phyloP scores from a whole-genome alignment of 2,329 filamentous ascomycete genomes.

The Penicillium italicum region DNA sequence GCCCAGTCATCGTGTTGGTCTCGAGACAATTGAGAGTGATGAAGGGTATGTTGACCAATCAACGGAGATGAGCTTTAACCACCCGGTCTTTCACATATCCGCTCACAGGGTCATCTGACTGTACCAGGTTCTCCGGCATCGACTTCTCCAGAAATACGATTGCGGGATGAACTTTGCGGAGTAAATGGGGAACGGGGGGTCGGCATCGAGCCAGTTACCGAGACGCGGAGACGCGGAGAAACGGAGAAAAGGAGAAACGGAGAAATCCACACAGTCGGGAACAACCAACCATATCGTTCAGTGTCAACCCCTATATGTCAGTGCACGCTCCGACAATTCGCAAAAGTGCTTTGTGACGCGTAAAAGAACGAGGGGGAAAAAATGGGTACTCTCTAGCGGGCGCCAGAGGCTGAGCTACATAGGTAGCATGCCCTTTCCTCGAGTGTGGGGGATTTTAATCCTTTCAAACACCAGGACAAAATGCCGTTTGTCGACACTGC shows the following conservation, averaged over 20 bases:
- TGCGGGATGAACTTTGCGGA: not conserved
- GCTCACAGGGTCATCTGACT: not conserved
- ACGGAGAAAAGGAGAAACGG: not conserved
- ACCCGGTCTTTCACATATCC: not conserved
- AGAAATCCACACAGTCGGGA: not conserved
- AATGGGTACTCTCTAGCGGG: not conserved
- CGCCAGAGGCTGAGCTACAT: not conserved
- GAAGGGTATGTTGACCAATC: not conserved
- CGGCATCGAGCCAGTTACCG: not conserved
- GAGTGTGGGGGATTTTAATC: not conserved
- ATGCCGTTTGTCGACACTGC: not conserved
- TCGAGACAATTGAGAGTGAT: not conserved
- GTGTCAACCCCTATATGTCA: not conserved
- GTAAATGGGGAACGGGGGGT: not conserved
- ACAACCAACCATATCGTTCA: not conserved
- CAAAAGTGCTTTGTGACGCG: not conserved
- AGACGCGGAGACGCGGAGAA: not conserved
- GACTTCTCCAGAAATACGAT: not conserved
- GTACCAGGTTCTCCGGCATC: not conserved
- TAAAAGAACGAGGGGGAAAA: not conserved
- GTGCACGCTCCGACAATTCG: not conserved
- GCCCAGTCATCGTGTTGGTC: not conserved
- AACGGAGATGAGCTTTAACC: not conserved
- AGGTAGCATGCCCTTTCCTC: not conserved
- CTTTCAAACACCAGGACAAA: not conserved